Evolutionary conservation across 345 rosid species (phyloP), one percentile per base, ranked within the genome.

Genomic region (Eucalyptus lansdowneana): DNA sequence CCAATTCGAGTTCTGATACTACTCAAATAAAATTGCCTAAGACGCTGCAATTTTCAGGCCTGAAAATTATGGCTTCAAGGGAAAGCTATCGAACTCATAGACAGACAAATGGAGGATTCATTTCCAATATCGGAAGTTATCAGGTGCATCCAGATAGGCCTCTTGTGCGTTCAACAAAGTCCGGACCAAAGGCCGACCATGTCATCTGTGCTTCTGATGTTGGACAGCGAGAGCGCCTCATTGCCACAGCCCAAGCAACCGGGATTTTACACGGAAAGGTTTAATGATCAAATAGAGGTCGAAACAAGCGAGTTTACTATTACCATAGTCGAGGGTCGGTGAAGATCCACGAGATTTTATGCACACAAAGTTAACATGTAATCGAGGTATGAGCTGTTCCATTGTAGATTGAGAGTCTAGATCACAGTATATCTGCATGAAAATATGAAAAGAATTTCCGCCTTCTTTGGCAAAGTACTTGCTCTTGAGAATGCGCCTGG

Each of bases 71-170:
- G 92, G 92, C 88, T 44, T 27, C 89, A 90, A 88, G 89, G 89
- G 17, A 51, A 56, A 29, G 80, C 83, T 6, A 5, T 67, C 88
- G 92, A 92, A 22, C 89, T 96, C 5, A 87, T 94, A 15, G 96
- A 94, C 88, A 65, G 89, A 9, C 58, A 87, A 45, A 19, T 93
- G 25, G 72, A 11, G 37, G 90, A 89, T 11, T 88, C 86, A 6
- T 90, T 31, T 80, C 72, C 91, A 7, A 29, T 17, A 7, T 15
- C 88, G 2, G 94, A 94, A 83, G 89, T 88, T 3, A 27, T 27
- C 31, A 60, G 69, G 69, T 60, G 69, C 69, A 27, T 60, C 69
- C 31, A 60, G 31, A 60, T 60, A 27, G 69, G 69, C 69, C 69
- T 60, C 69, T 27, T 27, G 31, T 60, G 69, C 6, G 69, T 60